phyloP scores from a whole-genome alignment of 306 rosid genomes.

The Notholithocarpus densiflorus region DNA sequence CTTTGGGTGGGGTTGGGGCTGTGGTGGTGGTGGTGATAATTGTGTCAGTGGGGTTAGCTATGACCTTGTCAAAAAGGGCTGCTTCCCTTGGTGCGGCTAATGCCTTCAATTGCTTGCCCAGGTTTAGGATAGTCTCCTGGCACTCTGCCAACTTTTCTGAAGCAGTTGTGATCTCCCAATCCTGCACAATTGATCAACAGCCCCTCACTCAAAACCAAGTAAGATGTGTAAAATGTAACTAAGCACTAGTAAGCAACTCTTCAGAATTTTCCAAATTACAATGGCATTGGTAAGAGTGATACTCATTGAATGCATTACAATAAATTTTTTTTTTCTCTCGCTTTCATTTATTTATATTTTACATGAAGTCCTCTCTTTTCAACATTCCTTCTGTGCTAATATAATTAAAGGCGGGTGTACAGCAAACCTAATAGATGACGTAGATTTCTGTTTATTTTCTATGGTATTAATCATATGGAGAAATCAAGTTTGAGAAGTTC shows the following conservation, averaged over 20 bases:
- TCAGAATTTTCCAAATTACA: not conserved
- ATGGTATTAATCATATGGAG: too few species aligned
- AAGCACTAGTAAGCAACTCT: not conserved
- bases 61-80: slow-evolving; percentile 53
- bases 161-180: slow-evolving; percentile 84
- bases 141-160: slow-evolving; percentile 95
- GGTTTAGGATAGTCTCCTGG: slow-evolving; percentile 87
- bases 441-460: too few species aligned
- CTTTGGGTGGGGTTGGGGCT: slow-evolving; percentile 22
- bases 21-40: slow-evolving; percentile 3
- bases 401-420: not conserved
- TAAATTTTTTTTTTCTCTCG: not conserved
- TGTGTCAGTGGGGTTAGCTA: slow-evolving; percentile 31
- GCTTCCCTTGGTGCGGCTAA: slow-evolving; percentile 68
- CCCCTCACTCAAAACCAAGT: not conserved
- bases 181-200: slow-evolving; percentile 46
- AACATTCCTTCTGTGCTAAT: not conserved
- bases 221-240: not conserved
- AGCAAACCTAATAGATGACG: not conserved
- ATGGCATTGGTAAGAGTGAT: not conserved
- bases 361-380: not conserved
- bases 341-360: not conserved
- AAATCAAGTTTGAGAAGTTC: not conserved
- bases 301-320: not conserved
- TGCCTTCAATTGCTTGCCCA: slow-evolving; percentile 90